These are phyloP conservation scores for Podospora pseudoanserina DNA, from an alignment of 495 filamentous ascomycete species.

Conservation along the genomic window DNA sequence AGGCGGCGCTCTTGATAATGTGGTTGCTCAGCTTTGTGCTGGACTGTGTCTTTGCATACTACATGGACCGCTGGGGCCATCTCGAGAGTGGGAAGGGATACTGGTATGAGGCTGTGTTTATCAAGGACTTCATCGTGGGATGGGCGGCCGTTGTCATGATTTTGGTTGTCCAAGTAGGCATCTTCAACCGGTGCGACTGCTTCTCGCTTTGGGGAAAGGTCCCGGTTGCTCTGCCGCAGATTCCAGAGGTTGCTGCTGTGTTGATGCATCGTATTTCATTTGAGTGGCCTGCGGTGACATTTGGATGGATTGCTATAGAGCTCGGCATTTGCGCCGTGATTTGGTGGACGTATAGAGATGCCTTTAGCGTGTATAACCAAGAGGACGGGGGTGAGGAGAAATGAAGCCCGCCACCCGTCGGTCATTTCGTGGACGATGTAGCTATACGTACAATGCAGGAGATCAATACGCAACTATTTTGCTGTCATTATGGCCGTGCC, in stretches of 20 bases:
- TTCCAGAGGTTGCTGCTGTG: constrained; percentile 6
- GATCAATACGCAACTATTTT: too few species aligned
- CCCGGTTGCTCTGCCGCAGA: constrained; percentile 18
- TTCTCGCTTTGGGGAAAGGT: constrained; percentile 14
- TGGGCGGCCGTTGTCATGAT: constrained; percentile 5
- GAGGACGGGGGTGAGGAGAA: constrained; percentile 10
- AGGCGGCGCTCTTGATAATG: constrained; percentile 6
- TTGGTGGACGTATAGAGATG: constrained; percentile 13
- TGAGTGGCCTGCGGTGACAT: constrained; percentile 19
- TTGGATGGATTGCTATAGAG: constrained; percentile 18
- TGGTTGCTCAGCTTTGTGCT: constrained; percentile 8
- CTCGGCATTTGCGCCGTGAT: constrained; percentile 7
- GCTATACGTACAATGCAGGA: too few species aligned
- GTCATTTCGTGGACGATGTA: too few species aligned
- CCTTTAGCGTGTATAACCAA: constrained; percentile 18
- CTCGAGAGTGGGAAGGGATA: not conserved
- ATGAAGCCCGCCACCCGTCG: not conserved
- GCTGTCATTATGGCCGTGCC: too few species aligned
- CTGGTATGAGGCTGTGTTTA: constrained; percentile 12
- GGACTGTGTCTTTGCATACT: constrained; percentile 7
- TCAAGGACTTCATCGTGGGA: constrained; percentile 12
- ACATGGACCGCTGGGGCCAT: not conserved
- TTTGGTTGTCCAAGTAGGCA: constrained; percentile 17
- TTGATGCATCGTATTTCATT: constrained; percentile 12
- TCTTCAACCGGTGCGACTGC: constrained; percentile 23